phyloP scores from a whole-genome alignment of 1,284 basidiomycete genomes.

The Cutaneotrichosporon sp. region DNA sequence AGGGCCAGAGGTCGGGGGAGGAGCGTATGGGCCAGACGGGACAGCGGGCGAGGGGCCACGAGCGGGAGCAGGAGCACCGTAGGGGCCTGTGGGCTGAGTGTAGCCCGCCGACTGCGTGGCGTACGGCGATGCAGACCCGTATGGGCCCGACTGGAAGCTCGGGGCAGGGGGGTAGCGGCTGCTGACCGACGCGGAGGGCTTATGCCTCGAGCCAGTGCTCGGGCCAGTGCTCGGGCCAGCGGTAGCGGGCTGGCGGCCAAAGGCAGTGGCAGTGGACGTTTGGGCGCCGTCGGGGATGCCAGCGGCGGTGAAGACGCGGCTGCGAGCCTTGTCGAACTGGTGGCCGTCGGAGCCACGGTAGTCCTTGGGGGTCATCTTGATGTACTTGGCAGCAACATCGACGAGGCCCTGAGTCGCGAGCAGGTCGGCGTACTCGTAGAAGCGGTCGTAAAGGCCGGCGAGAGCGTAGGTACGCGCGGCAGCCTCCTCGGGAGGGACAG shows the following conservation, averaged over 20 bases:
- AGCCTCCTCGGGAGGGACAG: conserved; percentile 55
- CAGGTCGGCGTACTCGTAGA: conserved; percentile 93
- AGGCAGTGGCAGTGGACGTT: conserved; percentile 19
- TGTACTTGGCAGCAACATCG: conserved; percentile 76
- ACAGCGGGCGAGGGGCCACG: conserved; percentile 18
- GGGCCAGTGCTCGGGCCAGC: conserved; percentile 13
- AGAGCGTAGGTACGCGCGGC: conserved; percentile 77
- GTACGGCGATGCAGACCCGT: conserved; percentile 7
- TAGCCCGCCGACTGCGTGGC: conserved; percentile 4
- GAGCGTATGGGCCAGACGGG: conserved; percentile 31
- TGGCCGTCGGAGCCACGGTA: conserved; percentile 66
- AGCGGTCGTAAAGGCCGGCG: conserved; percentile 82
- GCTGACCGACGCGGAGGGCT: conserved; percentile 9
- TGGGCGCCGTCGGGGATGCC: conserved; percentile 23
- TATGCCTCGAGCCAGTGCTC: not conserved
- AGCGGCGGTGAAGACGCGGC: conserved; percentile 49
- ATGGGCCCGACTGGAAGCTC: conserved; percentile 16
- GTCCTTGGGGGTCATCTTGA: conserved; percentile 75
- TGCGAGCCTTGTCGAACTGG: conserved; percentile 63
- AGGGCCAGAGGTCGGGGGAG: conserved; percentile 23
- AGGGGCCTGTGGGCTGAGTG: conserved; percentile 1
- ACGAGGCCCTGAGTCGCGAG: conserved; percentile 87
- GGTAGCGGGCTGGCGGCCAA: conserved; percentile 23
- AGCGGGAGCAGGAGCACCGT: conserved; percentile 9
- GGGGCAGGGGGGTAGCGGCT: conserved; percentile 14